Conservation (phyloP, 805 yeast species). For the Ogataea pilisensis region DNA sequence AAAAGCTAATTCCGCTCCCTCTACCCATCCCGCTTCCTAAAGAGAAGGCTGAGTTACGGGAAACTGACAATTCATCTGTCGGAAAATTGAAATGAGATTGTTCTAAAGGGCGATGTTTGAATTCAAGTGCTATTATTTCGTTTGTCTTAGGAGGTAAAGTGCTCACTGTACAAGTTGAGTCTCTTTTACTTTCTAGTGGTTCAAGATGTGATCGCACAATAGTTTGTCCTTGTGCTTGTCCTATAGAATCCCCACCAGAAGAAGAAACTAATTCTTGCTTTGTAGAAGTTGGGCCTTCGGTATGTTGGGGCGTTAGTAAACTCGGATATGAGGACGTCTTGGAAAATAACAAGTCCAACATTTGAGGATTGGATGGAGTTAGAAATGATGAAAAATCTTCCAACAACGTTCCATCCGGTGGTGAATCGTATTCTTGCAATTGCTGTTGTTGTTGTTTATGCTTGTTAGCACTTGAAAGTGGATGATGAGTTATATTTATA, state of each 20-base stretch:
- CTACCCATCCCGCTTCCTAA: neutral
- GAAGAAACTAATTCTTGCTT: too few relatives aligned
- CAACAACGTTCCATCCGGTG: neutral
- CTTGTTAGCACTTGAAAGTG: conserved; percentile 12
- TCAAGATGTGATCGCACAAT: neutral
- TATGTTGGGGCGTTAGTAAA: too few relatives aligned
- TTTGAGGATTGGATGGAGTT: neutral
- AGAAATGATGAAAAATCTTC: neutral
- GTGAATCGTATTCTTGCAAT: conserved; percentile 7
- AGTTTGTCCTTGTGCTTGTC: neutral
- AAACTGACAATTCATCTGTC: neutral
- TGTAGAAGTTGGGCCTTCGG: too few relatives aligned
- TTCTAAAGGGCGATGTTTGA: conserved; percentile 10
- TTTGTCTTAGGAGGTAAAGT: conserved; percentile 24
- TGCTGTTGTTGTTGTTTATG: conserved; percentile 3
- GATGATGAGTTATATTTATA: conserved; percentile 14
- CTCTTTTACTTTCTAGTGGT: conserved; percentile 4
- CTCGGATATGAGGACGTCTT: too few relatives aligned
- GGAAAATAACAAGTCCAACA: too few relatives aligned
- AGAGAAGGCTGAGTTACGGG: neutral
- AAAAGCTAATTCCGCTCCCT: neutral
- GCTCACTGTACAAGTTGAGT: conserved; percentile 17
- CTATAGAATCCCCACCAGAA: too few relatives aligned
- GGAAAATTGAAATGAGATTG: neutral
- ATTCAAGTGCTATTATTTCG: conserved; percentile 22